phyloP scores from a whole-genome alignment of 805 yeast genomes.

The Nakazawaea wyomingensis region DNA sequence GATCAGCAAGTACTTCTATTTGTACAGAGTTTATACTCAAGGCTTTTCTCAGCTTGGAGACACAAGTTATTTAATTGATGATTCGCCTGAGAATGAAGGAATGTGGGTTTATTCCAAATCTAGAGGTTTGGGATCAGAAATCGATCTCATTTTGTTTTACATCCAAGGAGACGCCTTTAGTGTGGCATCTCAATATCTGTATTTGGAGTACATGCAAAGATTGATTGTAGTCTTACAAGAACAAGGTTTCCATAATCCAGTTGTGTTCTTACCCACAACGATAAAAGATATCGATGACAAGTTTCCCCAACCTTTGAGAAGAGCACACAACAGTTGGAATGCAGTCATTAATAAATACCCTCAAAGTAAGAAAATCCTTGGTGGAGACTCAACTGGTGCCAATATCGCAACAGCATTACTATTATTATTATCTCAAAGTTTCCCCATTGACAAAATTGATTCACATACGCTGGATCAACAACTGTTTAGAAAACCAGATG shows the following conservation, averaged over 20 bases:
- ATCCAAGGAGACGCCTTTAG: slow-evolving; percentile 40
- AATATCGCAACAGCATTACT: slow-evolving; percentile 33
- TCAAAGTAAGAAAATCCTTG: slow-evolving; percentile 25
- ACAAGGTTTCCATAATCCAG: slow-evolving; percentile 48
- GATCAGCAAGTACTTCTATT: slow-evolving; percentile 27
- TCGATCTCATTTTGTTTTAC: slow-evolving; percentile 38
- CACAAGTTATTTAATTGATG: slow-evolving; percentile 16
- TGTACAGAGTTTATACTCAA: slow-evolving; percentile 26
- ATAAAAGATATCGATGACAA: slow-evolving; percentile 9
- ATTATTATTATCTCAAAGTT: slow-evolving; percentile 25
- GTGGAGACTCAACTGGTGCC: slow-evolving; percentile 49
- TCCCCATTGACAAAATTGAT: not conserved
- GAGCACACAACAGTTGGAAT: slow-evolving; percentile 28
- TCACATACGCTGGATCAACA: slow-evolving; percentile 1
- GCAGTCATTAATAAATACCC: slow-evolving; percentile 21
- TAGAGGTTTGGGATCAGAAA: slow-evolving; percentile 17
- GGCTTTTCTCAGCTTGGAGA: slow-evolving; percentile 31
- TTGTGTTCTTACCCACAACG: slow-evolving; percentile 29
- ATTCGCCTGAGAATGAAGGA: slow-evolving; percentile 21
- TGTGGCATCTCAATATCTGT: slow-evolving; percentile 30
- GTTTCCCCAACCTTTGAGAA: slow-evolving; percentile 24
- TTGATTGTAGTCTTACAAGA: slow-evolving; percentile 35
- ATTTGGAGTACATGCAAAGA: slow-evolving; percentile 38
- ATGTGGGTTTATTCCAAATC: slow-evolving; percentile 28
- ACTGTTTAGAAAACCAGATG: slow-evolving; percentile 30